Evolutionary conservation across 257 asterid genomes (phyloP), one percentile per base, ranked within the genome.

Genomic region (Ligustrum vulgare): DNA sequence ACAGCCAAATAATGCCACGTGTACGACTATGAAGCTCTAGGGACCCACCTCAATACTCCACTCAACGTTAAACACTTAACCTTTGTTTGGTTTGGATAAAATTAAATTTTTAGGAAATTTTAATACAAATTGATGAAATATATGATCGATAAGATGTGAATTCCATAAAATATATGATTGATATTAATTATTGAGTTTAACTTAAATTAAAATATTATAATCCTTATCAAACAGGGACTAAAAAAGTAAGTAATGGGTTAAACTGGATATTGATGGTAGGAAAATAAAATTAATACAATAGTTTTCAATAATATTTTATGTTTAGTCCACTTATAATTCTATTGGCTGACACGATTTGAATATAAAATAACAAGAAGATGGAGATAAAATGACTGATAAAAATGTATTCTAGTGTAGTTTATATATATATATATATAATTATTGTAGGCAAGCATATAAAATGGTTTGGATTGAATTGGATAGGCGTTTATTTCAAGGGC

Each of bases 1-100:
- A 71, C 85, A 77, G 81, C 80, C 84, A 78, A 41, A 69, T 72
- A 37, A 63, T 77, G 84, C 79, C 91, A 79, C 72, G 82, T 85
- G 89, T 85, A 58, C 31, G 20, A 16, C 34, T 16, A 76, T 54
- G 34, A 67, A 18, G 7, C 8, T 10, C 1, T 35, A 32, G 73
- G 80, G 80, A 18, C 75, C 83, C 87, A 41, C 68, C 78, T 39
- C 18, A 18, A 18, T 18, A 3, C 51, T 33, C 69, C 76, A 74
- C 51, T 56, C 62, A 22, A 67, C n/a, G 22, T 23, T 9, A 28
- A 28, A n/a, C n/a, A n/a, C n/a, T n/a, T n/a, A n/a, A 1, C 31
- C 31, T 28, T 28, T 28, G 31, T 28, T 28, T 28, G 31, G 31
- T 28, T 0, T 1, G 31, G 31, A 28, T 28, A 28, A 28, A 28